phyloP scores from a whole-genome alignment of 495 filamentous ascomycete species.

The Penicillium canariense region DNA sequence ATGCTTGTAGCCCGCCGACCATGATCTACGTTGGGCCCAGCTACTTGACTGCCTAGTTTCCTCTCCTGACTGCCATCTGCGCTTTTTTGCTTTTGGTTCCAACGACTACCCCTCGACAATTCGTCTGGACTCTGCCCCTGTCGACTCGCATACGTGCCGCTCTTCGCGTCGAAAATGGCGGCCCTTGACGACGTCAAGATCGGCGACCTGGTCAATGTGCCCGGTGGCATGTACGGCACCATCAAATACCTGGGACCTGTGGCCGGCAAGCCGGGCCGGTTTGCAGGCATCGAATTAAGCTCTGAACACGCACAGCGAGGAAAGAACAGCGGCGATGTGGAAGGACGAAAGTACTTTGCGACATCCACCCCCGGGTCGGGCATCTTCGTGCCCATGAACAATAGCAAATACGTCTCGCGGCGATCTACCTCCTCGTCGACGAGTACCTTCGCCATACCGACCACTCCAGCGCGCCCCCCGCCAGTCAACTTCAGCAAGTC shows the following conservation, averaged over 20 bases:
- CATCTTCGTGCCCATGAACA: conserved; percentile 91
- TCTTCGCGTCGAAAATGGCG: conserved; percentile 27
- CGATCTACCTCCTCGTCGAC: conserved; percentile 45
- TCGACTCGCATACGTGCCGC: conserved; percentile 2
- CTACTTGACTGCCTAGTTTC: conserved; percentile 1
- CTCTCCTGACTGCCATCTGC: conserved; percentile 14
- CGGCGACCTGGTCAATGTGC: conserved; percentile 90
- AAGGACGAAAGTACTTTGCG: conserved; percentile 78
- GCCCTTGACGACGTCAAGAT: conserved; percentile 62
- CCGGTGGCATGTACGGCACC: conserved; percentile 87
- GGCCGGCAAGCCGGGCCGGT: conserved; percentile 83
- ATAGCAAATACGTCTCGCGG: conserved; percentile 68
- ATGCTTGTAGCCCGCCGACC: conserved; percentile 3
- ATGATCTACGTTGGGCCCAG: conserved; percentile 20
- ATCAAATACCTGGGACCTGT: conserved; percentile 88
- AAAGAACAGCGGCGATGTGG: conserved; percentile 96
- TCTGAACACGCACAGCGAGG: conserved; percentile 75
- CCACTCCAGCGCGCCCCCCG: conserved; percentile 54
- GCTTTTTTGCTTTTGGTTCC: conserved; percentile 10
- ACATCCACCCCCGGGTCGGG: conserved; percentile 77
- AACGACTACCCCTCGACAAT: conserved; percentile 6
- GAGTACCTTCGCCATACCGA: conserved; percentile 65
- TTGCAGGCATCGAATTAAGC: conserved; percentile 92
- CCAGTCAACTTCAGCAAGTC: conserved; percentile 75
- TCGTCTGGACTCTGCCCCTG: conserved; percentile 6